Percentiles rank a stretch among this genome's conserved stretches.
Conservation (phyloP, 305 asterid genomes). For the Fraxinus platypoda region DNA sequence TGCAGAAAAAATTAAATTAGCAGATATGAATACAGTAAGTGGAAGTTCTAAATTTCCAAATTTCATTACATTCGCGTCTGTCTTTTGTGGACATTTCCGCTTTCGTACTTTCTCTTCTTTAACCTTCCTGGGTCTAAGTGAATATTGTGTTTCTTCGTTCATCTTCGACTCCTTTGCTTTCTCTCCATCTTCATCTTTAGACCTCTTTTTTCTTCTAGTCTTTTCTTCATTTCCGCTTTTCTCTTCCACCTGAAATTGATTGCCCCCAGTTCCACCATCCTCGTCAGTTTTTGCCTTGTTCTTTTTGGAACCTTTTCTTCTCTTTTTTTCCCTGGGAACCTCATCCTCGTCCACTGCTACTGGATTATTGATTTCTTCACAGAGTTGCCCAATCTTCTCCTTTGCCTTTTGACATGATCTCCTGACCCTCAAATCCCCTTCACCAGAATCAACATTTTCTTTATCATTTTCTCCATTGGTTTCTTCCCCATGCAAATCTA, state of each 20-base stretch:
- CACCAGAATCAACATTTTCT: not conserved
- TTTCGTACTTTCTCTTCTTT: not conserved
- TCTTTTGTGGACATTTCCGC: constrained; percentile 5
- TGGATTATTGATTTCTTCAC: not conserved
- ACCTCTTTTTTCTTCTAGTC: constrained; percentile 4
- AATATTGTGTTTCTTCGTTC: not conserved
- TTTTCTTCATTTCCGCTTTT: not conserved
- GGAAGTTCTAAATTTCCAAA: not conserved
- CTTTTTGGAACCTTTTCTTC: not conserved
- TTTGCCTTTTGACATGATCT: not conserved
- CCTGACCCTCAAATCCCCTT: not conserved
- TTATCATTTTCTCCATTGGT: not conserved
- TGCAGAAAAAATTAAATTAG: not conserved
- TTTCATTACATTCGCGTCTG: constrained; percentile 21
- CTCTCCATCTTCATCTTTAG: not conserved
- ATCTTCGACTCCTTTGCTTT: not conserved
- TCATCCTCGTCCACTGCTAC: not conserved
- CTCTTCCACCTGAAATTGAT: constrained; percentile 1
- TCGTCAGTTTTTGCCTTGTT: not conserved
- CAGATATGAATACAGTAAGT: not conserved
- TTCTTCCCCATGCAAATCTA: not conserved
- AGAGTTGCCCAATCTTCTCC: not conserved
- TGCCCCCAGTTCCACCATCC: not conserved
- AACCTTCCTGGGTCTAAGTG: not conserved
- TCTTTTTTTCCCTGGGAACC: not conserved